Evolutionary conservation across 129 eudicot genomes (phyloP).

Genomic region (Gnaphalium uliginosum): DNA sequence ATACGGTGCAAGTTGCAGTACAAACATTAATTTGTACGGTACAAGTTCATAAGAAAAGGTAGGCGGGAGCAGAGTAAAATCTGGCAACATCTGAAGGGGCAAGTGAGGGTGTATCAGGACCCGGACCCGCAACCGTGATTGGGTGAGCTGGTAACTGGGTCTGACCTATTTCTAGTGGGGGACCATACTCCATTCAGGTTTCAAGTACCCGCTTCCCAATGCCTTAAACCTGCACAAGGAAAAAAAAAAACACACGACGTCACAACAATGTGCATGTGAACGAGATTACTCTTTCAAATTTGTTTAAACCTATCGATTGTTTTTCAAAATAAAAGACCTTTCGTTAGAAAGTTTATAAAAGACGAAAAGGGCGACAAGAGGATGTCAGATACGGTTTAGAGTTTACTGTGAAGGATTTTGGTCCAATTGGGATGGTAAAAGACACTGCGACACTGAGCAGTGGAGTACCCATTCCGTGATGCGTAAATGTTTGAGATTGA

Average conservation of each 20-base stretch:
- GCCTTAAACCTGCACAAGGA: no score
- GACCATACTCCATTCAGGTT: not conserved
- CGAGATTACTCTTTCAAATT: no score
- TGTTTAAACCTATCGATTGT: no score
- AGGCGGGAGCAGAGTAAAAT: not conserved
- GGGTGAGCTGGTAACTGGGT: not conserved
- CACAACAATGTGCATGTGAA: not conserved
- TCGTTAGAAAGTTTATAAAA: not conserved
- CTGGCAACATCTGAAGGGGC: not conserved
- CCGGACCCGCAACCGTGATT: not conserved
- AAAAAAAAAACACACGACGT: not conserved
- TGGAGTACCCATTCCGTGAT: not conserved
- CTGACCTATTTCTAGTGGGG: not conserved
- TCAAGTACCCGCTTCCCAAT: not conserved
- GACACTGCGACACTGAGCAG: slow-evolving; percentile 14
- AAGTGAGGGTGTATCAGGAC: not conserved
- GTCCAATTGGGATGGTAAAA: slow-evolving; percentile 10
- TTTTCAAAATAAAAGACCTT: no score
- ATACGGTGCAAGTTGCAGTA: not conserved
- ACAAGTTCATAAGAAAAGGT: not conserved
- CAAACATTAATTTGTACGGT: not conserved
- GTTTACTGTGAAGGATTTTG: slow-evolving; percentile 9
- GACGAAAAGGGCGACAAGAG: slow-evolving; percentile 6
- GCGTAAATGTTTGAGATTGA: no score
- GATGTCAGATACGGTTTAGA: slow-evolving; percentile 1